These are phyloP conservation scores for Paraphaeosphaeria minitans DNA, from an alignment of 2,329 filamentous ascomycete genomes.

Conservation along the genomic window DNA sequence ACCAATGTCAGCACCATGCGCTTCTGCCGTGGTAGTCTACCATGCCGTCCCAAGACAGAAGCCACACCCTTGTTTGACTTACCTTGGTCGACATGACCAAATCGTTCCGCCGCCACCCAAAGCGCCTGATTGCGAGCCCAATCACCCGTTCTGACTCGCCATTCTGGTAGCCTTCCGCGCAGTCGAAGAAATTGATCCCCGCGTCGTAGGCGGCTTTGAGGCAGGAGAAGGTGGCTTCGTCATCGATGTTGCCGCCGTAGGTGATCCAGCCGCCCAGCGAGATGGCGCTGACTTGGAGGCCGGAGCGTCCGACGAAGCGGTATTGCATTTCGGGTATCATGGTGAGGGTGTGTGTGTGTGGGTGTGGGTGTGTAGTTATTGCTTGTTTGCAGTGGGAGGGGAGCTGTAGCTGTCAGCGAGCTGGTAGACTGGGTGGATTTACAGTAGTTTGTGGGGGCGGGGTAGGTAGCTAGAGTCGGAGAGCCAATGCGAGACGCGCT, in stretches of 20 bases:
- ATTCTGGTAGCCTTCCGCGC: conserved; percentile 59
- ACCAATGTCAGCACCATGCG: conserved; percentile 32
- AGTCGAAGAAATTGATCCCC: conserved; percentile 67
- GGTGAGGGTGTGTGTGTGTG: not conserved
- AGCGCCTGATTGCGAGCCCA: conserved; percentile 62
- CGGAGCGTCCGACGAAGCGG: conserved; percentile 71
- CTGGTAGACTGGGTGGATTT: too few species aligned
- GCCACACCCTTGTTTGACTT: not conserved
- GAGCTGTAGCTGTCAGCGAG: not conserved
- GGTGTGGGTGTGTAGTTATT: not conserved
- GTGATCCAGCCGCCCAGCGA: conserved; percentile 69
- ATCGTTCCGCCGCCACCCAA: conserved; percentile 63
- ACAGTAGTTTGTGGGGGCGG: conserved; percentile 3
- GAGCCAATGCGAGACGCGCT: not conserved
- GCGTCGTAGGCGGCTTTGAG: conserved; percentile 61
- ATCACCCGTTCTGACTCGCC: conserved; percentile 62
- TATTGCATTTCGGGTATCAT: conserved; percentile 66
- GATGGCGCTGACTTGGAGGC: conserved; percentile 75
- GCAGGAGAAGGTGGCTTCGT: conserved; percentile 63
- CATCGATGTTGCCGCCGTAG: conserved; percentile 74
- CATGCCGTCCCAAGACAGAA: conserved; percentile 49
- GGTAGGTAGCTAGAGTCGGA: not conserved
- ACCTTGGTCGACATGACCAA: conserved; percentile 64
- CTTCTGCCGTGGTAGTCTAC: conserved; percentile 58
- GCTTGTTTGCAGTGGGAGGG: not conserved